These are phyloP conservation scores for Lachnellula hyalina DNA, from an alignment of 2,329 filamentous ascomycete genomes.

Conservation along the genomic window DNA sequence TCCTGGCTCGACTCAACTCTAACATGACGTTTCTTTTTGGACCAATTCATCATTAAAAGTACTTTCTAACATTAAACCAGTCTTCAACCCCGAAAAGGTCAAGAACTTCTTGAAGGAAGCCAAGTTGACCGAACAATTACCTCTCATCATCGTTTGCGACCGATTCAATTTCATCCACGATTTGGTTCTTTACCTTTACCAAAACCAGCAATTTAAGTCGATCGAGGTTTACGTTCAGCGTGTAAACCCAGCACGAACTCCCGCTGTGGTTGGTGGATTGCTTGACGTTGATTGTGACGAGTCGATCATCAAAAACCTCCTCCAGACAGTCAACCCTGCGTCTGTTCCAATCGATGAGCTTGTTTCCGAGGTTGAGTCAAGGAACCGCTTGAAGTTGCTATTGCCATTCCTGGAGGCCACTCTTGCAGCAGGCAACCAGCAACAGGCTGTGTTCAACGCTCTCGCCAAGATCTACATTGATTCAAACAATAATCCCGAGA, in stretches of 20 bases:
- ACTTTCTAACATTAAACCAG: too few relatives aligned
- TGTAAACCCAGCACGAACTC: constrained; percentile 86
- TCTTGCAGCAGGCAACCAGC: constrained; percentile 82
- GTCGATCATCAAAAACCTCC: constrained; percentile 86
- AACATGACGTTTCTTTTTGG: too few relatives aligned
- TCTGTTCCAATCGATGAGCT: constrained; percentile 92
- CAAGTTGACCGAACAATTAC: constrained; percentile 83
- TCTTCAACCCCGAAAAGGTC: too few relatives aligned
- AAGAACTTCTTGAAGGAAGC: constrained; percentile 99
- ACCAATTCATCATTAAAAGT: too few relatives aligned
- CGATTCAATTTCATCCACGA: constrained; percentile 99
- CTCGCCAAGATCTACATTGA: constrained; percentile 99
- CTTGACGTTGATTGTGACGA: constrained; percentile 98
- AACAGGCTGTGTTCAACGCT: constrained; percentile 95
- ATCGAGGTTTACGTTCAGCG: constrained; percentile 98
- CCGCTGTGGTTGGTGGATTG: constrained; percentile 86
- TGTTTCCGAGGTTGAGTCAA: constrained; percentile 87
- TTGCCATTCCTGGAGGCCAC: constrained; percentile 94
- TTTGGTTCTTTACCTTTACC: constrained; percentile 91
- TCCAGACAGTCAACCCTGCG: constrained; percentile 76
- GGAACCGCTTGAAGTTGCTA: constrained; percentile 92
- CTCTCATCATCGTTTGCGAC: constrained; percentile 96
- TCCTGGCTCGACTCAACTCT: too few relatives aligned
- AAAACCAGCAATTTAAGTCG: constrained; percentile 98
- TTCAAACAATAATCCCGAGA: constrained; percentile 95